Percentiles rank a stretch among this genome's conserved stretches.
These are phyloP conservation scores for Aspergillus hortae DNA, from an alignment of 2,329 filamentous ascomycete genomes.

Conservation along the genomic window DNA sequence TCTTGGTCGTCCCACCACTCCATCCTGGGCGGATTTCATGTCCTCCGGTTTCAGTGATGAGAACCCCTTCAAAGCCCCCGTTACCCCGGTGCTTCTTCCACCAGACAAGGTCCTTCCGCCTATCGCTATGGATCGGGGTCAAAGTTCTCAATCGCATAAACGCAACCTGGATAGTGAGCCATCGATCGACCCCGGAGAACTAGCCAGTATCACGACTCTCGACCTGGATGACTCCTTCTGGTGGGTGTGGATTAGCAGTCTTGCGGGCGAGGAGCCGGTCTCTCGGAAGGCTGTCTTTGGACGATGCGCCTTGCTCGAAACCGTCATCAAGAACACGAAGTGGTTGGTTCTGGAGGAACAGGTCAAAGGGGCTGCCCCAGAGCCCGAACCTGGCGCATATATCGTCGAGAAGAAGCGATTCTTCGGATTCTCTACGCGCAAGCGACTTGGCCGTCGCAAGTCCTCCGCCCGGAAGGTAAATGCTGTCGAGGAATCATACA, in stretches of 20 bases:
- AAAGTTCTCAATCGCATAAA: slow-evolving; percentile 81
- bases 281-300: slow-evolving; percentile 90
- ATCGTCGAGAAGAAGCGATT: slow-evolving; percentile 94
- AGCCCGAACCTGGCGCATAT: slow-evolving; percentile 79
- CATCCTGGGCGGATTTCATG: slow-evolving; percentile 97
- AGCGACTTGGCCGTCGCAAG: slow-evolving; percentile 64
- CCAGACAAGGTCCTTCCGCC: slow-evolving; percentile 89
- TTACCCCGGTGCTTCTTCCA: slow-evolving; percentile 70
- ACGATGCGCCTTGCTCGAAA: slow-evolving; percentile 88
- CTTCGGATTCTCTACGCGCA: slow-evolving; percentile 76
- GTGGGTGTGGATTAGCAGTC: slow-evolving; percentile 99
- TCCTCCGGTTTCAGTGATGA: slow-evolving; percentile 87
- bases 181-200: slow-evolving; percentile 80
- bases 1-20: slow-evolving; percentile 80
- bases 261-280: slow-evolving; percentile 83
- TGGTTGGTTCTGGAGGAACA: slow-evolving; percentile 98
- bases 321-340: slow-evolving; percentile 70
- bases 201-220: slow-evolving; percentile 83
- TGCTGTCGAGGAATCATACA: slow-evolving; percentile 50
- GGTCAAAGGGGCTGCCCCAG: slow-evolving; percentile 84
- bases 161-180: slow-evolving; percentile 66
- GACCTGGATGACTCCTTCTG: slow-evolving; percentile 95
- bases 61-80: slow-evolving; percentile 58
- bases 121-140: slow-evolving; percentile 66
- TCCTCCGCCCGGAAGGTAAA: slow-evolving; percentile 61